Conservation (phyloP, 2,329 filamentous ascomycete species). For the Pleurostoma richardsiae region DNA sequence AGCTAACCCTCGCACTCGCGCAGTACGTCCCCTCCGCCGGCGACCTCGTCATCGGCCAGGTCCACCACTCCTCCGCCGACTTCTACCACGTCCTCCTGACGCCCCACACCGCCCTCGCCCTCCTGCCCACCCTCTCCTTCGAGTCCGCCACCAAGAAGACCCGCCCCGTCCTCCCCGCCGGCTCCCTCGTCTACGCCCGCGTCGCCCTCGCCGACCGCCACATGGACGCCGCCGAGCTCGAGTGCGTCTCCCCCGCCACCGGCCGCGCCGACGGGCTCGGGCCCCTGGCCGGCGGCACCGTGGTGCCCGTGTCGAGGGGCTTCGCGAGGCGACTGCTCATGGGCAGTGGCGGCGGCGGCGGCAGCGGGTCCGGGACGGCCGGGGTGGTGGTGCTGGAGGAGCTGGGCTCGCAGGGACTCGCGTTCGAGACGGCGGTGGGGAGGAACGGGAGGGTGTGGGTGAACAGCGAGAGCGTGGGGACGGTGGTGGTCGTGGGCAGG, state of each 20-base stretch:
- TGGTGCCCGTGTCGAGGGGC: constrained; percentile 73
- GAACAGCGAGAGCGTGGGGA: constrained; percentile 68
- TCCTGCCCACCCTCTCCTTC: constrained; percentile 85
- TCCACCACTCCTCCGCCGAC: constrained; percentile 71
- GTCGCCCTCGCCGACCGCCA: constrained; percentile 72
- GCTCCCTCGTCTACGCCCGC: constrained; percentile 84
- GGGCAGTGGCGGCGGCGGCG: constrained; percentile 54
- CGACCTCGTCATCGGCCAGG: constrained; percentile 84
- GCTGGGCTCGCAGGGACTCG: constrained; percentile 67
- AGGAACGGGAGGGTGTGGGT: constrained; percentile 93
- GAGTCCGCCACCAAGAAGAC: constrained; percentile 91
- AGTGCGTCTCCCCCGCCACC: constrained; percentile 80
- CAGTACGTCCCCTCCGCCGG: constrained; percentile 75
- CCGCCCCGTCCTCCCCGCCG: constrained; percentile 67
- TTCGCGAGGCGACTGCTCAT: constrained; percentile 78
- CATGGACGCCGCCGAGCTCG: constrained; percentile 77
- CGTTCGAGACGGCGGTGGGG: constrained; percentile 91
- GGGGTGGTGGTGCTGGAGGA: constrained; percentile 73
- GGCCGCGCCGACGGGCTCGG: constrained; percentile 88
- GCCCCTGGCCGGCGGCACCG: constrained; percentile 77
- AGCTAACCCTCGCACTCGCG: constrained; percentile 21
- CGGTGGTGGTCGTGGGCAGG: constrained; percentile 71
- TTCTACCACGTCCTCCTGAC: constrained; percentile 76
- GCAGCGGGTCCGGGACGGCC: constrained; percentile 16
- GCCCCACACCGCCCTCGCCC: constrained; percentile 55